These are phyloP conservation scores for Alternaria consortialis DNA, from an alignment of 2,329 filamentous ascomycete genomes.

Conservation along the genomic window DNA sequence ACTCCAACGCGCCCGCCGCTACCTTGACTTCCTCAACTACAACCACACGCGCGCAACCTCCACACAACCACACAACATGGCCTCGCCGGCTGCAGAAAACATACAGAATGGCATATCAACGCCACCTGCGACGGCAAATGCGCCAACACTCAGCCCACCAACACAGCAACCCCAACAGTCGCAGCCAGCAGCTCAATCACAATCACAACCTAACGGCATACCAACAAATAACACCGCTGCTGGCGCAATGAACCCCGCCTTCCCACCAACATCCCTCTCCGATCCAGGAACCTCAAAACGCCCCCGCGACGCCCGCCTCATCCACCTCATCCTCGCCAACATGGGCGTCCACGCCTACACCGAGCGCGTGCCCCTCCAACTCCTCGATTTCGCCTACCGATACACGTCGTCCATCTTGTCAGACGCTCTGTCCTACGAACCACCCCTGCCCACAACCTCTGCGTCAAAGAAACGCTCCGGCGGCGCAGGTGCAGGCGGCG, in stretches of 20 bases:
- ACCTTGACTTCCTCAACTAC: not conserved
- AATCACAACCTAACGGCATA: slow-evolving; percentile 29
- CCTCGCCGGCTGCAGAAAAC: slow-evolving; percentile 48
- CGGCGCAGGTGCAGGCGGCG: slow-evolving; percentile 22
- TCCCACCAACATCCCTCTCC: slow-evolving; percentile 46
- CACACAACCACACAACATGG: slow-evolving; percentile 39
- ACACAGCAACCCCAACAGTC: slow-evolving; percentile 24
- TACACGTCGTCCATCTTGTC: slow-evolving; percentile 76
- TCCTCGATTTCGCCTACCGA: slow-evolving; percentile 87
- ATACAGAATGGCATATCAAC: slow-evolving; percentile 52
- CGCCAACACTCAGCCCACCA: slow-evolving; percentile 44
- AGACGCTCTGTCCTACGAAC: slow-evolving; percentile 61
- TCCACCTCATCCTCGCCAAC: slow-evolving; percentile 80
- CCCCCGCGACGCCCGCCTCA: slow-evolving; percentile 79
- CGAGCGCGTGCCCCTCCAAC: slow-evolving; percentile 80
- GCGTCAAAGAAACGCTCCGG: slow-evolving; percentile 32
- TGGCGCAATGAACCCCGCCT: slow-evolving; percentile 29
- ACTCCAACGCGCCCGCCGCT: slow-evolving; percentile 6
- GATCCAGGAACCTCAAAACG: slow-evolving; percentile 56
- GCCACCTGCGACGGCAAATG: slow-evolving; percentile 46
- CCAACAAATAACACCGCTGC: slow-evolving; percentile 11
- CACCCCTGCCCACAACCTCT: slow-evolving; percentile 24
- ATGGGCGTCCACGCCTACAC: slow-evolving; percentile 84
- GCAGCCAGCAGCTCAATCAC: slow-evolving; percentile 3
- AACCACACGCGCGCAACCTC: slow-evolving; percentile 2